Conservation (phyloP, 495 filamentous ascomycete genomes). For the Cercophora scortea region DNA sequence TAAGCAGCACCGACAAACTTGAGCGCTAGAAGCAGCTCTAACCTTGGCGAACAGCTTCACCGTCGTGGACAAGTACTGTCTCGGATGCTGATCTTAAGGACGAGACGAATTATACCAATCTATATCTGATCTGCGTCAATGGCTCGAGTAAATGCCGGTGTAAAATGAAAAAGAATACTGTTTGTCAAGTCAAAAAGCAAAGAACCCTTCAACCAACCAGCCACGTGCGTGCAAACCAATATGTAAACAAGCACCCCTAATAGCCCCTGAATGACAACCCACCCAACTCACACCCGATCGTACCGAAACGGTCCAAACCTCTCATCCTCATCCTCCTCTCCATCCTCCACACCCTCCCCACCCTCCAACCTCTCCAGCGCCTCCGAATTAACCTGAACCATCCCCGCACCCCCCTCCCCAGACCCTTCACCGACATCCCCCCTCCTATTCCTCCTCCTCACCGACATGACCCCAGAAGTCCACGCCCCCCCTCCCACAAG, state of each 20-base stretch:
- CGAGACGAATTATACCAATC: background rate
- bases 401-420: background rate
- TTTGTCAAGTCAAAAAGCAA: background rate
- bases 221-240: background rate
- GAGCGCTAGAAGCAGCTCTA: too few relatives aligned
- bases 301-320: background rate
- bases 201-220: background rate
- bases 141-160: too few relatives aligned
- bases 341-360: background rate
- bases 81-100: slow-evolving; percentile 4
- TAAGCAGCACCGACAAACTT: slow-evolving; percentile 7
- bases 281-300: background rate
- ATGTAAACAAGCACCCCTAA: background rate
- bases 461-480: background rate
- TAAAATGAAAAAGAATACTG: background rate
- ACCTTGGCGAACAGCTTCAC: background rate
- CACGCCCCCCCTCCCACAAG: slow-evolving; percentile 3
- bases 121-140: background rate
- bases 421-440: background rate
- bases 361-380: background rate
- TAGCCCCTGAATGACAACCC: background rate
- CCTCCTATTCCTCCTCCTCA: background rate
- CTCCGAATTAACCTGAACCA: background rate
- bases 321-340: background rate
- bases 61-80: slow-evolving; percentile 26